These are phyloP conservation scores for Solanum arcanum DNA, from an alignment of 257 asterid species.

Conservation along the genomic window DNA sequence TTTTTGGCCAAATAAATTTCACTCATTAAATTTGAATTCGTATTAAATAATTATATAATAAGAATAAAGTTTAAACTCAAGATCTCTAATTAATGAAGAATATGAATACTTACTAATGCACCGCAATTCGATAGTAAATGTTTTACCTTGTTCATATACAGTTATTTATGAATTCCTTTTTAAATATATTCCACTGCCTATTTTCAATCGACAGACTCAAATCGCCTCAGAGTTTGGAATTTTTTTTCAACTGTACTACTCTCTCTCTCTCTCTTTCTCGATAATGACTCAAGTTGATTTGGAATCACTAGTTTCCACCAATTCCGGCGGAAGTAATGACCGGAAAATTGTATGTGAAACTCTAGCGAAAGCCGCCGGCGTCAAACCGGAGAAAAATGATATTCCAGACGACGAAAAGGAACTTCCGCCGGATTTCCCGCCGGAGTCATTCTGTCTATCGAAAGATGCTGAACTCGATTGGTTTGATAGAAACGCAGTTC, in stretches of 20 bases:
- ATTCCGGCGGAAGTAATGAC: constrained; percentile 33
- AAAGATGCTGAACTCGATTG: constrained; percentile 82
- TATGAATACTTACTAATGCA: no score
- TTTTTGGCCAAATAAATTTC: no score
- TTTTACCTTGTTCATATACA: neutral
- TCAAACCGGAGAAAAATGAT: neutral
- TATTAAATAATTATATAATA: no score
- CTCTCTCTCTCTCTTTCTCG: neutral
- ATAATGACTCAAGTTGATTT: constrained; percentile 55
- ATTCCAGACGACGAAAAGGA: constrained; percentile 6
- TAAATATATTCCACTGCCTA: neutral
- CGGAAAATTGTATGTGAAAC: constrained; percentile 46
- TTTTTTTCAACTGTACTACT: neutral
- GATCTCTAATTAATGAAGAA: no score
- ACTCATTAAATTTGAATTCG: no score
- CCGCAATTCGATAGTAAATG: no score
- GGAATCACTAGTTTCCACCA: constrained; percentile 27
- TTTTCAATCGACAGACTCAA: neutral
- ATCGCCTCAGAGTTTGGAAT: neutral
- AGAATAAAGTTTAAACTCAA: no score
- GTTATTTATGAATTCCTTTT: neutral
- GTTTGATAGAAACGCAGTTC: constrained; percentile 69
- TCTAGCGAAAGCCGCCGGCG: constrained; percentile 12
- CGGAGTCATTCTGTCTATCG: constrained; percentile 80
- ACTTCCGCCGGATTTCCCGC: constrained; percentile 47